Conservation (phyloP, 2,329 filamentous ascomycete species). For the Thielaviopsis musarum region DNA sequence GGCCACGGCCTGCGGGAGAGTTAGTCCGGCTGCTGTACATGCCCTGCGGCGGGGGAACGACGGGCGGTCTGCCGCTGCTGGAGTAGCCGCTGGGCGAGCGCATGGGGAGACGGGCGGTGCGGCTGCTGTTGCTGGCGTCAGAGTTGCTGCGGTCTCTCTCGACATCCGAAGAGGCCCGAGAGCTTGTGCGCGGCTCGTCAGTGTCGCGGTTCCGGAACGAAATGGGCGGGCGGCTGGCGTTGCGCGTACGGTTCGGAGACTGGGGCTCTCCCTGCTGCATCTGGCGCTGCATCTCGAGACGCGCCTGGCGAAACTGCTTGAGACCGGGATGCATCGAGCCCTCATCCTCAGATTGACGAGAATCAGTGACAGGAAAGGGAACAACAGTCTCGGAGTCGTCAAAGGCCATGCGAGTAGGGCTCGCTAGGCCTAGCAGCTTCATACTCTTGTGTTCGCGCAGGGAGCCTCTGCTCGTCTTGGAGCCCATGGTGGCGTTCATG, state of each 20-base stretch:
- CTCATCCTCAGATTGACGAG: slow-evolving; percentile 22
- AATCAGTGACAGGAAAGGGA: slow-evolving; percentile 13
- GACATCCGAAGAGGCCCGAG: slow-evolving; percentile 23
- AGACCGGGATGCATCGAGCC: slow-evolving; percentile 32
- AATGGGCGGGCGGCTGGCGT: slow-evolving; percentile 28
- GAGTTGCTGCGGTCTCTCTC: slow-evolving; percentile 35
- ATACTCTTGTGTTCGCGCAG: slow-evolving; percentile 41
- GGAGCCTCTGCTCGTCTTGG: slow-evolving; percentile 52
- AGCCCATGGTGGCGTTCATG: slow-evolving; percentile 25
- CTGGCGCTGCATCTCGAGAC: slow-evolving; percentile 37
- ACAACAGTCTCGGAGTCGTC: slow-evolving; percentile 15
- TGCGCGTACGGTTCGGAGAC: slow-evolving; percentile 27
- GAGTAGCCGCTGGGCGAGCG: slow-evolving; percentile 5
- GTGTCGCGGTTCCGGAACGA: slow-evolving; percentile 22
- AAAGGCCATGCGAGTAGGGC: slow-evolving; percentile 18
- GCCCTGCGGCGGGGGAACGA: slow-evolving; percentile 1
- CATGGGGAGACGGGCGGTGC: slow-evolving; percentile 15
- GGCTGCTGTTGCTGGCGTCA: slow-evolving; percentile 31
- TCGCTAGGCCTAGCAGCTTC: slow-evolving; percentile 42
- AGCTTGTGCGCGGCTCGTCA: slow-evolving; percentile 16
- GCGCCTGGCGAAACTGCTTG: slow-evolving; percentile 39
- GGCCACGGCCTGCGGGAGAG: slow-evolving; percentile 1
- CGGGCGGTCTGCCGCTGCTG: not conserved
- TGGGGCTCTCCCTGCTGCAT: slow-evolving; percentile 30
- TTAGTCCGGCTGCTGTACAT: slow-evolving; percentile 10